A percentile compares a stretch with the other conserved stretches of the same genome.
Conservation (phyloP, 2,329 filamentous ascomycete genomes). For the Diaporthe sp. region DNA sequence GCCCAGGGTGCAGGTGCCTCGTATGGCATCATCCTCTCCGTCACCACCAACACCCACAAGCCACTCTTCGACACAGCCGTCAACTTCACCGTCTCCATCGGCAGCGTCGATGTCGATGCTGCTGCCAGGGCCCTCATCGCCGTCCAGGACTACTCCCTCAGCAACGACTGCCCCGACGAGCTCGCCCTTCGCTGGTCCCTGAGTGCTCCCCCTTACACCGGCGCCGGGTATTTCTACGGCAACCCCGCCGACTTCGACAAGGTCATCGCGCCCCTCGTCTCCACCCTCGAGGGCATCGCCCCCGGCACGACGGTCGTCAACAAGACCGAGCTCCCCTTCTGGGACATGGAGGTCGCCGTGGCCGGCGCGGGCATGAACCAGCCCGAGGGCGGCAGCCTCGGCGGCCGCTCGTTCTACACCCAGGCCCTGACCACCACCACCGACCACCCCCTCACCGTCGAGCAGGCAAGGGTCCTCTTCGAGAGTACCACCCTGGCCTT, state of each 20-base stretch:
- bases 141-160: constrained; percentile 16
- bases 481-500: constrained; percentile 8
- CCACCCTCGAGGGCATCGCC: constrained; percentile 5
- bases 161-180: constrained; percentile 1
- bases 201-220: constrained; percentile 11
- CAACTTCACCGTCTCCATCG: constrained; percentile 17
- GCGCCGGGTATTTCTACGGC: constrained; percentile 20
- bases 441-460: constrained; percentile 16
- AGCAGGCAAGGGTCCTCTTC: constrained; percentile 10
- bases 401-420: constrained; percentile 18
- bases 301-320: not conserved
- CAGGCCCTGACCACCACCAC: constrained; percentile 21
- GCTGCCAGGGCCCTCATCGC: constrained; percentile 4
- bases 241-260: constrained; percentile 3
- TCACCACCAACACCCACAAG: constrained; percentile 18
- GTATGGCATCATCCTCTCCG: constrained; percentile 11
- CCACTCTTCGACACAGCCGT: not conserved
- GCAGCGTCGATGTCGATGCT: constrained; percentile 5
- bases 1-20: constrained; percentile 15
- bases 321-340: constrained; percentile 22
- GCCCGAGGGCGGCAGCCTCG: constrained; percentile 16
- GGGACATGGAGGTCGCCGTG: constrained; percentile 22
- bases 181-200: constrained; percentile 15
- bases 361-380: constrained; percentile 19
- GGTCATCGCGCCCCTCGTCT: constrained; percentile 2